Evolutionary conservation across 2,329 filamentous ascomycete species (phyloP), one percentile per base, ranked within the genome.

Genomic region (Beauveria sp.): DNA sequence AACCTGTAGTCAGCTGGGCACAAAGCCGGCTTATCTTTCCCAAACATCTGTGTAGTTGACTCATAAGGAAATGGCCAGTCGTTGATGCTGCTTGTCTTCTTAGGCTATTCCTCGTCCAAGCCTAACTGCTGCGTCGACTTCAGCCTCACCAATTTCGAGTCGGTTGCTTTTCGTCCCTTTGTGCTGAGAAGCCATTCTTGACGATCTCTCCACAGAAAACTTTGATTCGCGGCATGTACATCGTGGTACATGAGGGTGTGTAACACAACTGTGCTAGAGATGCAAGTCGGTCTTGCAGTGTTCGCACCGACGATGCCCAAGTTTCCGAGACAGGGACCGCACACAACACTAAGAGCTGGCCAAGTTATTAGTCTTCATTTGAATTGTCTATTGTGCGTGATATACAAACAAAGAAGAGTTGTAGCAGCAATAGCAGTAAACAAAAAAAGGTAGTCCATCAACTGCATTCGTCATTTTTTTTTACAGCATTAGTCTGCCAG

Each of bases 401-500:
- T 57, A 46, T 60, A 60, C 43, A 62, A 40, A 30, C 43, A 58
- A 26, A 47, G 46, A 34, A 47, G 34, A 50, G 40, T 47, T 30
- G 14, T 38, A 50, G 40, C 54, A 22, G 22, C 58, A 55, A 52
- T 63, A 67, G 66, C 72, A 71, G 68, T 65, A 66, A 69, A 26
- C 10, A 55, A 62, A 58, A 58, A 71, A 64, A 22, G 63, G 30
- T 34, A 43, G 55, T 65, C 62, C 26, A 46, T 58, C 12, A 18
- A 26, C 47, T 52, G 26, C 49, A 47, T 47, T 49, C 45, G 43
- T 61, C 43, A 26, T 49, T n/a, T 24, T 18, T 24, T 18, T 57
- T 63, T 74, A 87, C 71, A 87, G 70, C 54, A 96, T 84, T 70
- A 96, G 75, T 68, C 87, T 82, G 40, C 87, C 90, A 14, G 91